phyloP scores from a whole-genome alignment of 2,329 filamentous ascomycete species.

The Aspergillus bombycis region DNA sequence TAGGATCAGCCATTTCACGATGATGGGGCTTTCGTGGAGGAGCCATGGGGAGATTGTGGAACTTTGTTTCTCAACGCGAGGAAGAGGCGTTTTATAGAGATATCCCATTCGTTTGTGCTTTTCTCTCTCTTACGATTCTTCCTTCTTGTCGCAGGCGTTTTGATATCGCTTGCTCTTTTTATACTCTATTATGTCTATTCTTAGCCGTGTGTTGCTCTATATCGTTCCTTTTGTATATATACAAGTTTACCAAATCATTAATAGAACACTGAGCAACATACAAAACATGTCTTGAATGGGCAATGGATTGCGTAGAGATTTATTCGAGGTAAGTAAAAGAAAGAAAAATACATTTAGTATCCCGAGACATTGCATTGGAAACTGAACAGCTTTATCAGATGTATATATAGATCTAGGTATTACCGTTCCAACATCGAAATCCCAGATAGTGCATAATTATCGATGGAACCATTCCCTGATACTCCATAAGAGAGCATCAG shows the following conservation, averaged over 20 bases:
- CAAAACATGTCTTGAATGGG: no score
- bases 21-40: background rate
- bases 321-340: background rate
- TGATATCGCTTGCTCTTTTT: background rate
- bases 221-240: background rate
- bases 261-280: background rate
- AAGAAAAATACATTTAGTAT: background rate
- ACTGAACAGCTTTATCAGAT: background rate
- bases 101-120: background rate
- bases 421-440: background rate
- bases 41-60: no score
- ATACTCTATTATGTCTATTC: background rate
- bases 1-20: constrained; percentile 7
- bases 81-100: background rate
- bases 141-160: background rate
- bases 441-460: background rate
- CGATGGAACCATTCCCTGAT: background rate
- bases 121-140: background rate
- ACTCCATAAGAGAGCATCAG: constrained; percentile 18
- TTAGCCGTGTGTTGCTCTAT: background rate
- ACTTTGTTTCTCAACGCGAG: no score
- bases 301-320: background rate
- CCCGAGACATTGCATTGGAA: background rate
- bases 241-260: background rate
- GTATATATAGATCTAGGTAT: constrained; percentile 5